Evolutionary conservation across 805 yeast species (phyloP).

Genomic region (Barnettozyma vustinii): DNA sequence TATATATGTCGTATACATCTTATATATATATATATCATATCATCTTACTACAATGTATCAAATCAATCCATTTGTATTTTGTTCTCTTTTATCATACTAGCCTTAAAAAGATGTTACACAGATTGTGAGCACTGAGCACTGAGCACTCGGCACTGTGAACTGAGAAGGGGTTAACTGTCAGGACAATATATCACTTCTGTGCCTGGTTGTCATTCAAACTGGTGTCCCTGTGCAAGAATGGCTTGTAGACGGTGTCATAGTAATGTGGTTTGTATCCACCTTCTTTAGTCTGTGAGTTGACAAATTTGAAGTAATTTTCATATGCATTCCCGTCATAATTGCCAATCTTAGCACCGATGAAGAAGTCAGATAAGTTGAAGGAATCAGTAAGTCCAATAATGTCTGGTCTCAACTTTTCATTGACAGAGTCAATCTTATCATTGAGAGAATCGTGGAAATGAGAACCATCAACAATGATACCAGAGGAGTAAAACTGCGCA

Average conservation of each 20-base stretch:
- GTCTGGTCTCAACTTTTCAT: conserved; percentile 54
- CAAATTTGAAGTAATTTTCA: conserved; percentile 66
- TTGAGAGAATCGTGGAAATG: conserved; percentile 30
- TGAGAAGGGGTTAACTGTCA: too few species aligned
- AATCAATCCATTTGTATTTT: too few species aligned
- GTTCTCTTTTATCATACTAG: too few species aligned
- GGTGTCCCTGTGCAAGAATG: conserved; percentile 19
- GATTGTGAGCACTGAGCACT: too few species aligned
- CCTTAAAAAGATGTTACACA: too few species aligned
- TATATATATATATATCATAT: too few species aligned
- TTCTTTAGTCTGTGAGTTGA: conserved; percentile 34
- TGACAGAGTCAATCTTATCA: conserved; percentile 21
- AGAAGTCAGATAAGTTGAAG: conserved; percentile 71
- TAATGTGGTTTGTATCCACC: conserved; percentile 53
- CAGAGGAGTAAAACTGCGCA: conserved; percentile 55
- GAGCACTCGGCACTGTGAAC: too few species aligned
- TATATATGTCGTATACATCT: too few species aligned
- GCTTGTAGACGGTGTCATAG: conserved; percentile 16
- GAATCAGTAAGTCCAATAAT: conserved; percentile 79
- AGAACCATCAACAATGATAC: conserved; percentile 33
- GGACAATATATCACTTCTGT: conserved; percentile 4
- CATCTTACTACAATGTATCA: too few species aligned
- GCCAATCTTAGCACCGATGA: conserved; percentile 82
- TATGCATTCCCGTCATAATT: conserved; percentile 76
- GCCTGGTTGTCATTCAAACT: conserved; percentile 15